phyloP scores from a whole-genome alignment of 768 basidiomycete species.

The Leccinum barrowsii region DNA sequence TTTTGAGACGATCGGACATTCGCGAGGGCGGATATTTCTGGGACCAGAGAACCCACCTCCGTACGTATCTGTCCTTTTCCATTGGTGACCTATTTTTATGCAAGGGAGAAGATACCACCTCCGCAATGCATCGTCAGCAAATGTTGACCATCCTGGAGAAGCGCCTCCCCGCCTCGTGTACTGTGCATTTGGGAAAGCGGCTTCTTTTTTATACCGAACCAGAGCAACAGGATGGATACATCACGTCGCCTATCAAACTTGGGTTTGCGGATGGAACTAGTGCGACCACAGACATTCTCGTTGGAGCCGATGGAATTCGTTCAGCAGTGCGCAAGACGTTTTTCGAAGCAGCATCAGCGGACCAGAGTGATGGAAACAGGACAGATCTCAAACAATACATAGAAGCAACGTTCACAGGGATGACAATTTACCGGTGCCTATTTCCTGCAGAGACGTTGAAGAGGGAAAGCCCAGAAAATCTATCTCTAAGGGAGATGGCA shows the following conservation, averaged over 20 bases:
- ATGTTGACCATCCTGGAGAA: constrained; percentile 18
- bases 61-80: constrained; percentile 8
- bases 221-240: constrained; percentile 22
- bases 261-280: constrained; percentile 17
- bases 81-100: background rate
- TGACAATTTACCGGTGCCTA: constrained; percentile 36
- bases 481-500: constrained; percentile 13
- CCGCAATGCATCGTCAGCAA: constrained; percentile 20
- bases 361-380: background rate
- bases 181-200: constrained; percentile 15
- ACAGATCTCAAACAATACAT: constrained; percentile 8
- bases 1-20: constrained; percentile 26
- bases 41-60: constrained; percentile 16
- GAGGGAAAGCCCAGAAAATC: constrained; percentile 20
- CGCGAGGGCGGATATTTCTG: constrained; percentile 31
- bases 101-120: constrained; percentile 11
- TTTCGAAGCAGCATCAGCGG: constrained; percentile 16
- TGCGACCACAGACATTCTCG: constrained; percentile 37
- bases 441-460: constrained; percentile 32
- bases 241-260: constrained; percentile 13
- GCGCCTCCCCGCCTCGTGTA: constrained; percentile 17
- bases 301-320: constrained; percentile 46
- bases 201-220: constrained; percentile 14
- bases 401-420: constrained; percentile 40
- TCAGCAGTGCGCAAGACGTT: constrained; percentile 24